These are phyloP conservation scores for Dioszegia hungarica DNA, from an alignment of 768 basidiomycete genomes.

Conservation along the genomic window DNA sequence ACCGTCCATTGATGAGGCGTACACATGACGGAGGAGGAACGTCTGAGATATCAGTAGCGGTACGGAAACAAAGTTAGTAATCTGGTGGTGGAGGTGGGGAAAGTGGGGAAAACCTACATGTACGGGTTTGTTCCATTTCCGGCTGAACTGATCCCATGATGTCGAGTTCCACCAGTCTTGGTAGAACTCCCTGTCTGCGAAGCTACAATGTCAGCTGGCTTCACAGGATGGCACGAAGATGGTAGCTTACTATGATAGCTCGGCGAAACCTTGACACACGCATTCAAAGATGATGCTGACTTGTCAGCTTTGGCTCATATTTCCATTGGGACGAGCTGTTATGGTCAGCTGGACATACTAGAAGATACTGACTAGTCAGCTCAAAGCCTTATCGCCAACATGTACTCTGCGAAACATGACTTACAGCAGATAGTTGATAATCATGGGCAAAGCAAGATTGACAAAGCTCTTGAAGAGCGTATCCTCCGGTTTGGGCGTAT, in stretches of 20 bases:
- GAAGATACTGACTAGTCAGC: conserved; percentile 41
- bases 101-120: conserved; percentile 55
- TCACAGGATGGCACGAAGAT: not conserved
- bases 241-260: conserved; percentile 67
- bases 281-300: conserved; percentile 61
- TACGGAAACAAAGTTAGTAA: conserved; percentile 45
- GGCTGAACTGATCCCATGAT: conserved; percentile 93
- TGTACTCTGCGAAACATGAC: conserved; percentile 50
- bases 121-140: conserved; percentile 98
- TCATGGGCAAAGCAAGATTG: conserved; percentile 73
- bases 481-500: conserved; percentile 53
- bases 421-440: conserved; percentile 72
- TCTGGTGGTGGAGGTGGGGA: too few relatives aligned
- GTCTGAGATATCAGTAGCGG: conserved; percentile 22
- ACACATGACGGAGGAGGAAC: conserved; percentile 84
- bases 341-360: conserved; percentile 41
- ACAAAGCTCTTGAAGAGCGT: conserved; percentile 59
- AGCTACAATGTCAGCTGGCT: conserved; percentile 54
- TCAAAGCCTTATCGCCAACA: not conserved
- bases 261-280: conserved; percentile 93
- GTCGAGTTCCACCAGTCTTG: conserved; percentile 99
- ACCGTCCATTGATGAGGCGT: conserved; percentile 75
- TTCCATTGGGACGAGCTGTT: too few relatives aligned
- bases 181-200: conserved; percentile 96
- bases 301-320: not conserved